Evolutionary conservation across 2,329 filamentous ascomycete genomes (phyloP).

Genomic region (Zymoseptoria tritici): DNA sequence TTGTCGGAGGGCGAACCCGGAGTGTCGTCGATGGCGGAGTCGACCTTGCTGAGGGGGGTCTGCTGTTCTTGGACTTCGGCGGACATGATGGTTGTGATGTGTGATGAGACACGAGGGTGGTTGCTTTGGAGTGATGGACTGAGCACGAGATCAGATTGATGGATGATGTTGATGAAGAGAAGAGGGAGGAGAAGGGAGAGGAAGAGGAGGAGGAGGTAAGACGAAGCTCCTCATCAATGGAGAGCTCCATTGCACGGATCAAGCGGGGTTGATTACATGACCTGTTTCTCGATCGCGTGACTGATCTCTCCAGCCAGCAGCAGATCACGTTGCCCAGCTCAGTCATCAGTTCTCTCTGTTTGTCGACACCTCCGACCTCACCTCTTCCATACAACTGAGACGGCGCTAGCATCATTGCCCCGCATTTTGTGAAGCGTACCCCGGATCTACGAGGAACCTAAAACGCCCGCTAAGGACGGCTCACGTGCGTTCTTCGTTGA

Average conservation of each 20-base stretch:
- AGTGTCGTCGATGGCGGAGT: slow-evolving; percentile 75
- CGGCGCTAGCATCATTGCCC: not conserved
- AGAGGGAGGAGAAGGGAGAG: slow-evolving; percentile 1
- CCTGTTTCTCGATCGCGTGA: not conserved
- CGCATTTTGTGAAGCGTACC: not conserved
- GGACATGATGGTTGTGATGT: slow-evolving; percentile 38
- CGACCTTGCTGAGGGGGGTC: slow-evolving; percentile 70
- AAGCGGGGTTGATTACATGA: not conserved
- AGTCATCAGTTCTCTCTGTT: not conserved
- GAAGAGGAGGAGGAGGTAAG: not conserved
- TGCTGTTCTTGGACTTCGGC: slow-evolving; percentile 37
- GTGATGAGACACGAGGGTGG: not conserved
- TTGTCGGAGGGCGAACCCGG: slow-evolving; percentile 63
- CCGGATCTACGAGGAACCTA: not conserved
- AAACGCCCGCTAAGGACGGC: not conserved
- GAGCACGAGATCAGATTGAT: not conserved
- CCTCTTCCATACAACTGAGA: not conserved
- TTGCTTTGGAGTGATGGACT: not conserved
- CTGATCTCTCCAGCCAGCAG: not conserved
- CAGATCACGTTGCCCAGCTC: not conserved
- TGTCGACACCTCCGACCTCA: not conserved
- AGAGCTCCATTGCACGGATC: not conserved
- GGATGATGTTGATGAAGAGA: slow-evolving; percentile 5
- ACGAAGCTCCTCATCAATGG: not conserved
- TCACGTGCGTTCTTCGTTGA: not conserved